These are phyloP conservation scores for Colletotrichum falcatum DNA, from an alignment of 2,329 filamentous ascomycete genomes.

Conservation along the genomic window DNA sequence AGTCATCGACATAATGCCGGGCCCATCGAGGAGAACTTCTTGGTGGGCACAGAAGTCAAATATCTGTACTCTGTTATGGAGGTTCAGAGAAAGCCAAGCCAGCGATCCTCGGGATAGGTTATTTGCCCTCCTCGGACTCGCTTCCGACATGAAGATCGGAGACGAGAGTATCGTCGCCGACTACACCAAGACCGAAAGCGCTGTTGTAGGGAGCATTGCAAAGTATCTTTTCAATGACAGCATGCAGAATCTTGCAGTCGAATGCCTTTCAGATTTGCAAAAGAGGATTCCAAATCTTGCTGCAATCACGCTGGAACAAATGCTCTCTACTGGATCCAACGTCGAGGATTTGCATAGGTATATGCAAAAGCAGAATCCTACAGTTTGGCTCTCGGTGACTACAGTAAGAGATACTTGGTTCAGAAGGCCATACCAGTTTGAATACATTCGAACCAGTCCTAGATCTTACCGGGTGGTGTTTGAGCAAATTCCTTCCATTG, in stretches of 20 bases:
- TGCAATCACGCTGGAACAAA: not conserved
- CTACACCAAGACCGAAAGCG: not conserved
- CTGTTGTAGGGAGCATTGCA: not conserved
- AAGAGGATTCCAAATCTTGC: not conserved
- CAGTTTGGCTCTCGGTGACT: not conserved
- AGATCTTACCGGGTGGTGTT: not conserved
- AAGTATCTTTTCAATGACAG: not conserved
- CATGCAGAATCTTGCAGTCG: not conserved
- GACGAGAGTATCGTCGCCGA: not conserved
- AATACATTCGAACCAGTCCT: not conserved
- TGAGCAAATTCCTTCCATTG: too few species aligned
- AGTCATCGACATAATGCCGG: not conserved
- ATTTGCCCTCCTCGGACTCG: not conserved
- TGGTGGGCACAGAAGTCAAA: not conserved
- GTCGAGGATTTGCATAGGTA: not conserved
- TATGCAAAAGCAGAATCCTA: not conserved
- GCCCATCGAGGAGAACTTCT: not conserved
- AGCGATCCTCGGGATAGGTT: slow-evolving; percentile 6
- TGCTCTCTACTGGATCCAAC: not conserved
- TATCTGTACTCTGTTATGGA: not conserved
- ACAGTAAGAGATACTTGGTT: not conserved
- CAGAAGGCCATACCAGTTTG: not conserved
- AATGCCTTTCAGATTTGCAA: not conserved
- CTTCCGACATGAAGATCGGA: not conserved
- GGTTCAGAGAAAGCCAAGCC: not conserved